Base-by-base conservation (phyloP, 2,329 filamentous ascomycete species). In the Trichocomaceae sp. region DNA sequence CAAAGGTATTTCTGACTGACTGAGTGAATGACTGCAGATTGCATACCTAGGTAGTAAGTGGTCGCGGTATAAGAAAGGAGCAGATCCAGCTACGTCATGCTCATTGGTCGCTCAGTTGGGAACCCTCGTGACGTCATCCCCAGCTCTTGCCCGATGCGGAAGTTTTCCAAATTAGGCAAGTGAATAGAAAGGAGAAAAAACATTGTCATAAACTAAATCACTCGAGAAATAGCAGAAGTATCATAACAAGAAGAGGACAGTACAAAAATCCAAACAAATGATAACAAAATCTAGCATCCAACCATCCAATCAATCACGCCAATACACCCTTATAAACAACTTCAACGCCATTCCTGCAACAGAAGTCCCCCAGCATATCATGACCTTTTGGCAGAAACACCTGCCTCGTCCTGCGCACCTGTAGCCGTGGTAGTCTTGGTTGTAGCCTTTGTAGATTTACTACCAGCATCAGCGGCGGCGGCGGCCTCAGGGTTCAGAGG, bases 401-500 rank as follows among this genome's bases (percentile, higher is more conserved):
- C 31, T 33, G 46, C 47, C 29, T 39, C 37, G 13, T 47, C 42
- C 23, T 39, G 44, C 7, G 26, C 19, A 23, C 26, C 20, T 15
- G 35, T 47, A 13, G 26, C 23, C 5, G 37, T 17, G 13, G 37
- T n/a, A 44, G 49, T 51, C 3, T 6, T n/a, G 31, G 33, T 22
- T n/a, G 48, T 23, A 17, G 20, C 26, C 17, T 17, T 17, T 20
- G 23, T 31, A 35, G 41, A 13, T 2, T 47, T 42, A 5, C 29
- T 45, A n/a, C 45, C 20, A 47, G n/a, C 29, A 55, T 46, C 51
- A 52, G 42, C 48, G 55, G 29, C n/a, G 42, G 10, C 31, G 31
- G 35, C 23, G 60, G 55, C 55, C 15, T 73, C 68, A 4, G 72
- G 69, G 55, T 72, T 74, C 47, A 81, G 62, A 6, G 77, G 77